Evolutionary conservation across 768 basidiomycete genomes (phyloP).

Genomic region (Termitomyces heimii): DNA sequence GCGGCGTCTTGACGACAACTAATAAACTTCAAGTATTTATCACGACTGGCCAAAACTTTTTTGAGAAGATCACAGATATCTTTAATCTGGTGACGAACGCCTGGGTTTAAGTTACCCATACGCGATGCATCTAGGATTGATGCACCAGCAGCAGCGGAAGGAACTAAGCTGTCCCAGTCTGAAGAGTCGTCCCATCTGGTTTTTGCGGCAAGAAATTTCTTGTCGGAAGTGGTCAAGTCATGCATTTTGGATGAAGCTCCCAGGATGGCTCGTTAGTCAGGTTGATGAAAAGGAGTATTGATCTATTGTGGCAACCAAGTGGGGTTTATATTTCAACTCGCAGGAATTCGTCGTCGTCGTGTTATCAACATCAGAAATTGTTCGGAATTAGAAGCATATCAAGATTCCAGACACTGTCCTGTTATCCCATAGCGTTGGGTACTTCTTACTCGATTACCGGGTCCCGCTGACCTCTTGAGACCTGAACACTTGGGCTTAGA

Average conservation of each 20-base stretch:
- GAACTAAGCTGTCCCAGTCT: background rate
- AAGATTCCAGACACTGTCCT: background rate
- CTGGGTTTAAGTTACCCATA: background rate
- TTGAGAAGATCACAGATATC: background rate
- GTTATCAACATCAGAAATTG: background rate
- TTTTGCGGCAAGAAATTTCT: background rate
- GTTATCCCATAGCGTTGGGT: background rate
- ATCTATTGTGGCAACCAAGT: background rate
- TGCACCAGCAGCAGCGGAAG: background rate
- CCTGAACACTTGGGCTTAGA: background rate
- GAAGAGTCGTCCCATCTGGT: background rate
- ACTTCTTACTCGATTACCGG: background rate
- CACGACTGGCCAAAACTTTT: conserved; percentile 4
- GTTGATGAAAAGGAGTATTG: too few relatives aligned
- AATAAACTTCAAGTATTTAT: conserved; percentile 10
- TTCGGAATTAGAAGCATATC: background rate
- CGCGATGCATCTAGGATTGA: background rate
- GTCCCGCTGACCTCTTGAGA: too few relatives aligned
- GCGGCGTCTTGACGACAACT: conserved; percentile 8
- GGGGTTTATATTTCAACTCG: background rate
- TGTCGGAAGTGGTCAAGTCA: background rate
- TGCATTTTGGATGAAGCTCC: background rate
- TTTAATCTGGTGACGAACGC: background rate
- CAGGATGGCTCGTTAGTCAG: background rate
- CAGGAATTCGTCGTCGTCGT: background rate